Conservation (phyloP, 495 filamentous ascomycete genomes). For the Neurospora cerealis region DNA sequence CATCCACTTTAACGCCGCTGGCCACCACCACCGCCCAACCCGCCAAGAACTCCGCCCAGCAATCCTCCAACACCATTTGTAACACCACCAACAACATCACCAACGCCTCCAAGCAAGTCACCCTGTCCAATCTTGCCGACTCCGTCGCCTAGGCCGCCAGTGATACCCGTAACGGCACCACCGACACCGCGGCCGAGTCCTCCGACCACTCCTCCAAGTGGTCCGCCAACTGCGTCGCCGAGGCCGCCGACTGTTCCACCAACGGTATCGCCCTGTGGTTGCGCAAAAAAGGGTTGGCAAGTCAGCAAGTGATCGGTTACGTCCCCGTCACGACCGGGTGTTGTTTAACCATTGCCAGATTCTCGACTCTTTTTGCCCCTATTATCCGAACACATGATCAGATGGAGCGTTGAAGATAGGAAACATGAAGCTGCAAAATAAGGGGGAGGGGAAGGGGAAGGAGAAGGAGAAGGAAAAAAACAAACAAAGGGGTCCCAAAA, state of each 20-base stretch:
- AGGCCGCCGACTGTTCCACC: conserved; percentile 16
- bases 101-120: conserved; percentile 16
- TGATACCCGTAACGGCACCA: conserved; percentile 12
- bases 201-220: conserved; percentile 15
- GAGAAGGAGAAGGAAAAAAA: too few relatives aligned
- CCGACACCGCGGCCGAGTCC: conserved; percentile 14
- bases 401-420: neutral
- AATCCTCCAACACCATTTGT: conserved; percentile 14
- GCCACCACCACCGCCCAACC: conserved; percentile 1
- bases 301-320: neutral
- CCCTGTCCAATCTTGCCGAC: conserved; percentile 18
- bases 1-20: neutral
- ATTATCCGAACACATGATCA: neutral
- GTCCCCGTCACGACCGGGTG: neutral
- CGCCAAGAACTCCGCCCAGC: conserved; percentile 14
- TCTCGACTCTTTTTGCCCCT: neutral
- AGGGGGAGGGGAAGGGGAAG: neutral
- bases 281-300: neutral
- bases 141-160: conserved; percentile 13
- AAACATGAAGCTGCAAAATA: neutral
- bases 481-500: neutral
- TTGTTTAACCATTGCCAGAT: conserved; percentile 11
- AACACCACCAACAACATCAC: conserved; percentile 12
- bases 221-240: conserved; percentile 16
- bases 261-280: conserved; percentile 13